These are phyloP conservation scores for Casaregolazyma lundiana DNA, from an alignment of 1,139 yeast genomes.

Conservation along the genomic window DNA sequence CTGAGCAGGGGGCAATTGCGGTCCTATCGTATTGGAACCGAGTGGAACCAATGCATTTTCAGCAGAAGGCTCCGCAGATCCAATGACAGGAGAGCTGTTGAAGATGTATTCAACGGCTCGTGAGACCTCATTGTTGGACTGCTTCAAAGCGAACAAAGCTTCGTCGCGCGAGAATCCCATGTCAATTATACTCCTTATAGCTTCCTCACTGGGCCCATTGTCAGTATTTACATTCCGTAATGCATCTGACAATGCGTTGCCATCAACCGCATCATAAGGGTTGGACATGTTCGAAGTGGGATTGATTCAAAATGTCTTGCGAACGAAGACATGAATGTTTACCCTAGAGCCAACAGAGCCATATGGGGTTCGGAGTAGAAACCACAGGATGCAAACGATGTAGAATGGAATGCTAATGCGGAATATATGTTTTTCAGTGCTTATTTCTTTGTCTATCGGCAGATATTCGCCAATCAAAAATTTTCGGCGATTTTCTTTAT, in stretches of 20 bases:
- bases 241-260: slow-evolving; percentile 6
- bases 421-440: no score
- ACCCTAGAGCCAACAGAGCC: no score
- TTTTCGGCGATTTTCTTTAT: no score
- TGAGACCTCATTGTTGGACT: slow-evolving; percentile 46
- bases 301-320: not conserved
- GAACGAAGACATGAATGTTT: no score
- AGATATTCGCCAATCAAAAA: no score
- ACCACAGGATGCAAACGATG: no score
- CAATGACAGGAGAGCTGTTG: slow-evolving; percentile 27
- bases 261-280: slow-evolving; percentile 4
- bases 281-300: not conserved
- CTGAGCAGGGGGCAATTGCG: not conserved
- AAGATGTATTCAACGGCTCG: slow-evolving; percentile 53
- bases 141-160: slow-evolving; percentile 32
- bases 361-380: no score
- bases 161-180: slow-evolving; percentile 56
- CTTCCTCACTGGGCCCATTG: slow-evolving; percentile 11
- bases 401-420: no score
- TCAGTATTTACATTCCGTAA: not conserved
- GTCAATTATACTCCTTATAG: slow-evolving; percentile 43
- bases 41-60: not conserved
- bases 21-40: slow-evolving; percentile 1
- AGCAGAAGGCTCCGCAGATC: not conserved
- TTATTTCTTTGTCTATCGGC: no score